Base-by-base conservation (phyloP, 345 rosid genomes). In the Kernera saxatilis region DNA sequence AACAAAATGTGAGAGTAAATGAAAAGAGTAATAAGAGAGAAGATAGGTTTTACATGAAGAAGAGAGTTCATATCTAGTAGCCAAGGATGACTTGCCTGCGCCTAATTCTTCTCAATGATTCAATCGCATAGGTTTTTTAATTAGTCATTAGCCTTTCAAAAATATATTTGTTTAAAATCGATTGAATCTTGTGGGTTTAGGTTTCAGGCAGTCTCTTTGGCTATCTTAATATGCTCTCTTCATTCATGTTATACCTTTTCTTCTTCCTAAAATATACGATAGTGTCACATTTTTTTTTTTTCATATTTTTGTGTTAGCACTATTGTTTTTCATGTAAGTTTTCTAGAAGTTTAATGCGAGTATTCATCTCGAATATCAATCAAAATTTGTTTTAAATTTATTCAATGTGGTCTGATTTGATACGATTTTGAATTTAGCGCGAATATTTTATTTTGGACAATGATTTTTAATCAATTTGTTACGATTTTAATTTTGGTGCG, bases 21-120 rank as follows among this genome's bases (percentile, higher is more conserved):
- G 35, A 60, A 60, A 39, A 60, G 39, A 54, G 6, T 17, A 29
- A 21, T 4, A 58, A 70, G 35, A 48, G 37, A 71, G 76, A 71
- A 51, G 63, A 62, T 14, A 71, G 69, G 54, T 71, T 52, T 50
- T 40, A 52, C 55, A 71, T 62, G 76, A 41, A 62, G 69, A 62
- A 71, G 54, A 62, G 45, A 71, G 69, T 52, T 51, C 10, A 15
- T 71, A 62, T 71, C 11, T 29, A 55, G 44, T 68, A 68, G 72
- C 72, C 64, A 68, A 68, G 64, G 72, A 68, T 68, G 72, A 41
- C 64, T 67, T 68, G 72, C 54, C 64, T 43, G 17, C 1, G 1
- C 37, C 17, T 43, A 55, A 41, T 55, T 68, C 54, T 54, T 54
- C 43, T 43, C 53, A 54, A 53, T 68, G 21, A 30, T 68, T 54